Base-by-base conservation (phyloP, 2,329 filamentous ascomycete species). In the Alternaria conjuncta region DNA sequence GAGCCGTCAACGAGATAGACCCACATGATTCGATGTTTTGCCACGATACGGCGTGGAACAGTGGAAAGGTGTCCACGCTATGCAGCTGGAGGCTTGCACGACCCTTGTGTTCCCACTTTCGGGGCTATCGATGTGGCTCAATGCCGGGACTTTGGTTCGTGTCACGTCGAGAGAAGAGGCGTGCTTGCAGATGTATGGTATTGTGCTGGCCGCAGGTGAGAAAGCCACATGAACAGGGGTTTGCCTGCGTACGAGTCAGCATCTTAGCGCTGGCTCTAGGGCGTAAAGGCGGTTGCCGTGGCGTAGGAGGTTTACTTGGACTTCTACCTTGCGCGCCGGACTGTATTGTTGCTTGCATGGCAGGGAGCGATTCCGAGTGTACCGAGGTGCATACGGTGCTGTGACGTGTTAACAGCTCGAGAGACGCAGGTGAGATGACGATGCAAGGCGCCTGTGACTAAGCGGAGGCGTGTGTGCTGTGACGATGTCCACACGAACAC, bases 91-190 rank as follows among this genome's bases (percentile, higher is more conserved):
- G 46, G 49, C 43, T 25, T 36, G 57, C 57, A 55, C 50, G 32
- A 32, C 41, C 57, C 41, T 47, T 25, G 50, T 55, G 43, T 60
- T 55, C 57, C 25, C 57, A 53, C 30, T 6, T 20, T 7, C n/a
- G 32, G 23, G 25, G 47, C 21, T 55, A 53, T 54, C 9, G 20
- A 55, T 55, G 49, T 60, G 57, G 49, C 57, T 46, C 2, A 6
- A 54, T 51, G 23, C 47, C 57, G 20, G 32, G 25, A 9, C 23
- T 54, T 28, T 59, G 47, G 47, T 59, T 45, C 47, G 57, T 59
- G 57, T 54, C 57, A 59, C 57, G 36, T 59, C 32, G 51, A n/a
- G 50, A 20, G 26, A 26, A 23, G 43, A 36, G 57, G 50, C 57
- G 50, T 30, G 23, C 49, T 53, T 53, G 49, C 28, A 41, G 2